Base-by-base conservation (phyloP, 2,329 filamentous ascomycete species). In the Calonectria hawksworthii region DNA sequence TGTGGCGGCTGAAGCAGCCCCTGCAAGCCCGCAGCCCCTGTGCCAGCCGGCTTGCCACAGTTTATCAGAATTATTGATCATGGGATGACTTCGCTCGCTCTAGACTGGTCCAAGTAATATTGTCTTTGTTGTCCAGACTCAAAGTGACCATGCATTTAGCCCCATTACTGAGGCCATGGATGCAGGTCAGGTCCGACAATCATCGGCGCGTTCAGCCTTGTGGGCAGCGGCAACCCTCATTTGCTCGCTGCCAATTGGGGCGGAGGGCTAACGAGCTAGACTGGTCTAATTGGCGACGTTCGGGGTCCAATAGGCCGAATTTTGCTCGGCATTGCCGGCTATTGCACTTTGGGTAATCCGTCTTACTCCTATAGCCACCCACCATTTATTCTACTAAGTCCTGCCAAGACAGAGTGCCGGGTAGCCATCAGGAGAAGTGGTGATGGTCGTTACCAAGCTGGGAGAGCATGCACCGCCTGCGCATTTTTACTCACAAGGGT, bases 301-400 rank as follows among this genome's bases (percentile, higher is more conserved):
- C 23, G 26, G 11, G 34, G 9, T 14, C 21, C 23, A 11, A 28
- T 63, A 41, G 23, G 34, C 23, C 16, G 34, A 41, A 16, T 21
- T 26, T 28, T 63, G 23, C 9, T 41, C 36, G 34, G 32, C 16
- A 16, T 18, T 21, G 23, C 34, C 56, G 56, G 56, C 34, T 38
- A 28, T 63, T 63, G 56, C 56, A 41, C 26, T 63, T 63, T 41
- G 56, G 56, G 56, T 41, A 63, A 63, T 41, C 56, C 56, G 56
- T 30, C 56, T 41, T 41, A 28, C 56, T 21, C 30, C 16, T 13
- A 23, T 47, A 23, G 13, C 44, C 9, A 21, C 5, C 44, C 41
- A 21, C n/a, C n/a, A n/a, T n/a, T 44, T 47, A 10, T 32, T 34
- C 3, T 30, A 8, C 34, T 16, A 13, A 38, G 26, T 41, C 7